Percentiles rank a stretch among this genome's conserved stretches.
Conservation (phyloP, 176 grass and related monocot species). For the Pharus latifolius region DNA sequence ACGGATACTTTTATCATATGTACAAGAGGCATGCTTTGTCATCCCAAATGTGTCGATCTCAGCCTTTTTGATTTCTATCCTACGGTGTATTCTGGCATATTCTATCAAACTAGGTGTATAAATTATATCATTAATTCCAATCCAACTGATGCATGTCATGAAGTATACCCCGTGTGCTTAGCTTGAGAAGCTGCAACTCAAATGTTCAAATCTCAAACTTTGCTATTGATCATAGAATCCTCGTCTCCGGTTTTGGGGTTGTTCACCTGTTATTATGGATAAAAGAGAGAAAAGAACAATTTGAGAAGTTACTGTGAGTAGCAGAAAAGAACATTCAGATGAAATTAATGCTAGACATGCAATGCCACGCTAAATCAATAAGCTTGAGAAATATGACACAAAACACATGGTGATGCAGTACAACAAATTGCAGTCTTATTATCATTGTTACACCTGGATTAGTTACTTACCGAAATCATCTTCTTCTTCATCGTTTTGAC, state of each 20-base stretch:
- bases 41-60: neutral
- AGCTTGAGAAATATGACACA: neutral
- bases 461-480: slow-evolving; percentile 58
- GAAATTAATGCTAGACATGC: neutral
- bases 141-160: neutral
- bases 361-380: neutral
- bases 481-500: slow-evolving; percentile 68
- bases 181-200: neutral
- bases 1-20: slow-evolving; percentile 12
- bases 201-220: neutral
- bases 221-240: slow-evolving; percentile 64
- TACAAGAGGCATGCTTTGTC: slow-evolving; percentile 9
- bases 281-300: neutral
- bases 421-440: neutral
- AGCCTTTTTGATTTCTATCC: slow-evolving; percentile 20
- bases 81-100: slow-evolving; percentile 15
- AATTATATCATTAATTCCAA: neutral
- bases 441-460: neutral
- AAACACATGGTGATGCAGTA: neutral
- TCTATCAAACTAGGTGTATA: slow-evolving; percentile 17
- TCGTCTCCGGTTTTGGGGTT: slow-evolving; percentile 41
- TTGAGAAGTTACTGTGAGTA: neutral
- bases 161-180: slow-evolving; percentile 3
- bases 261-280: slow-evolving; percentile 18
- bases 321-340: neutral